phyloP scores from a whole-genome alignment of 2,329 filamentous ascomycete species.

The Amauroascus niger region DNA sequence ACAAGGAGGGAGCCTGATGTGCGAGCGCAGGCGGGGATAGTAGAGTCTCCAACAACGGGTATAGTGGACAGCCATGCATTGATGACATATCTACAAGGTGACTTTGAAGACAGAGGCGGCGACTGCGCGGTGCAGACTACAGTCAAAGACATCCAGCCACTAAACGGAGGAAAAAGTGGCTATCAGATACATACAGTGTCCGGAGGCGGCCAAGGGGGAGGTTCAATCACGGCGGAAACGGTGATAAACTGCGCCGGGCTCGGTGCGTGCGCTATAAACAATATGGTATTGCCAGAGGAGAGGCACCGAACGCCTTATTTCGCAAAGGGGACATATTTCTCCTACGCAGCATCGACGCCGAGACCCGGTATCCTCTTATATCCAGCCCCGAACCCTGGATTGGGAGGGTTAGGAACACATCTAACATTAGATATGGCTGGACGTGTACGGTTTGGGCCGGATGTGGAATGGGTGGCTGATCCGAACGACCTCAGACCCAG shows the following conservation, averaged over 20 bases:
- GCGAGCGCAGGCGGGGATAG: conserved; percentile 57
- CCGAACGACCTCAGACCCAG: conserved; percentile 62
- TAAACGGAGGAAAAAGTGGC: conserved; percentile 49
- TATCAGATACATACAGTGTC: conserved; percentile 57
- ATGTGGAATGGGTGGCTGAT: conserved; percentile 81
- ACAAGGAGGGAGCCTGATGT: conserved; percentile 62
- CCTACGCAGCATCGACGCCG: conserved; percentile 59
- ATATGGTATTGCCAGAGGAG: conserved; percentile 56
- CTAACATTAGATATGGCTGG: conserved; percentile 82
- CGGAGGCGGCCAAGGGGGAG: conserved; percentile 26
- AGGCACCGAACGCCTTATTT: conserved; percentile 58
- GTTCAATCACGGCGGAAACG: conserved; percentile 60
- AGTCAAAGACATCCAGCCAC: conserved; percentile 52
- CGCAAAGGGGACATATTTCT: conserved; percentile 94
- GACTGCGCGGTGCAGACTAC: conserved; percentile 59
- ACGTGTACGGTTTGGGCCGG: conserved; percentile 80
- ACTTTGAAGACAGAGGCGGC: conserved; percentile 68
- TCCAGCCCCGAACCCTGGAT: conserved; percentile 71
- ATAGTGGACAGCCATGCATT: conserved; percentile 81
- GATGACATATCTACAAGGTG: conserved; percentile 70
- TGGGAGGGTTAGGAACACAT: conserved; percentile 85
- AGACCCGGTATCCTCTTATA: conserved; percentile 68
- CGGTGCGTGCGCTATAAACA: conserved; percentile 64
- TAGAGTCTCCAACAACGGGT: conserved; percentile 79
- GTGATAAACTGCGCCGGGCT: conserved; percentile 82